phyloP scores from a whole-genome alignment of 176 grass and related monocot species.

The Secale cereale region DNA sequence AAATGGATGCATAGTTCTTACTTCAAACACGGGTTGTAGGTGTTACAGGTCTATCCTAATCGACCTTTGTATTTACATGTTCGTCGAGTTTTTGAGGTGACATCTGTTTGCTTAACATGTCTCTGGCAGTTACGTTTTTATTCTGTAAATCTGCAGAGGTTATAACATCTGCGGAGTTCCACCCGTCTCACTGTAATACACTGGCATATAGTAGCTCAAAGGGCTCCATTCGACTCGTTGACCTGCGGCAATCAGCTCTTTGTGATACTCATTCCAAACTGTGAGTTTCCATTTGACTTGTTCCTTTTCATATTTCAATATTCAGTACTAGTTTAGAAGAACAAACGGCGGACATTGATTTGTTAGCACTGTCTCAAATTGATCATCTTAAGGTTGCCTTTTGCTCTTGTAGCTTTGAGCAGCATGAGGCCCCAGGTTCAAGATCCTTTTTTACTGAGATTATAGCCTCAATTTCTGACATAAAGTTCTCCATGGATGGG shows the following conservation, averaged over 20 bases:
- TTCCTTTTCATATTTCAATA: conserved; percentile 31
- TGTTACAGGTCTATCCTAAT: no score
- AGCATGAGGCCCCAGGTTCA: conserved; percentile 72
- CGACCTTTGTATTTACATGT: conserved; percentile 4
- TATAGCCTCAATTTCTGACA: conserved; percentile 97
- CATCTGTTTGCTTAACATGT: conserved; percentile 1
- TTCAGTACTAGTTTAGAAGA: neutral
- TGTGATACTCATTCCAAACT: conserved; percentile 80
- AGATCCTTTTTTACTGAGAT: conserved; percentile 99
- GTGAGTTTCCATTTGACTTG: conserved; percentile 51
- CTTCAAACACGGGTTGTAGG: no score
- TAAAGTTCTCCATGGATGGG: conserved; percentile 89
- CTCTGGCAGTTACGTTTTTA: conserved; percentile 31
- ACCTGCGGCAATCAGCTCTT: conserved; percentile 87
- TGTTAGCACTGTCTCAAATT: conserved; percentile 1
- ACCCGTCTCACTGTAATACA: conserved; percentile 81
- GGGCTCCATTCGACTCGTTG: conserved; percentile 86
- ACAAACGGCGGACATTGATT: conserved; percentile 8
- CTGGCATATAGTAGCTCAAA: conserved; percentile 95
- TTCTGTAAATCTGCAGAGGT: conserved; percentile 66
- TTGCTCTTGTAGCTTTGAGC: conserved; percentile 71
- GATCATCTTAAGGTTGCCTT: conserved; percentile 22
- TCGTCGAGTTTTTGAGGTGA: neutral
- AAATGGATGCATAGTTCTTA: no score
- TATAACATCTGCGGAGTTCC: conserved; percentile 93